Base-by-base conservation (phyloP, 169 alveolate genomes). In the Eimeria necatrix region DNA sequence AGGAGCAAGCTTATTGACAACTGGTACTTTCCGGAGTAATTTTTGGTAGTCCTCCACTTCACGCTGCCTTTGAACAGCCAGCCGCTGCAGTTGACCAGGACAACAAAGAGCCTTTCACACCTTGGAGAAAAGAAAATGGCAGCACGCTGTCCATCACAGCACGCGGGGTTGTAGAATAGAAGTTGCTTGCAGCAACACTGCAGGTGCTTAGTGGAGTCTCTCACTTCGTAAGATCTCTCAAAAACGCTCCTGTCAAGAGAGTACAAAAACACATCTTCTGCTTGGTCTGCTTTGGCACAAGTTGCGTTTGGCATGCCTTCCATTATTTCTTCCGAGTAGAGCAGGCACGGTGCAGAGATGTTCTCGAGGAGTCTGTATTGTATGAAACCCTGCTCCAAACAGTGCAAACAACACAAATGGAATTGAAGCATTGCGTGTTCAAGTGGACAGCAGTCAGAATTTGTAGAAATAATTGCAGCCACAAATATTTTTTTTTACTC, bases 21-120 rank as follows among this genome's bases (percentile, higher is more conserved):
- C 93, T 7, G 96, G 95, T 16, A 94, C 96, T 71, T 53, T 94
- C 53, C 87, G 88, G 60, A 94, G 78, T 89, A 94, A 53, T 60
- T 41, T 26, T 18, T 73, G 94, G 80, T 74, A 74, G 46, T 41
- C 76, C 49, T 73, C 90, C 59, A 74, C 89, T 24, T 90, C 94
- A n/a, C 78, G 61, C 68, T 88, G 84, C 46, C 85, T 60, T 52
- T 85, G 93, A n/a, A 61, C 8, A n/a, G 70, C 60, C 16, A 85
- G 93, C 53, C 81, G 93, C 93, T 85, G 81, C 64, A 48, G 32
- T 5, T 60, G 60, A 56, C 46, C 32, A 52, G 22, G n/a, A n/a
- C 20, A 46, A 32, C 41, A 8, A 49, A 76, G 3, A 61, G 9
- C 60, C 51, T 18, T 7, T 48, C 20, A 20, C 4, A 12, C 51